These are phyloP conservation scores for Cyberlindnera maclurae DNA, from an alignment of 805 yeast genomes.

Conservation along the genomic window DNA sequence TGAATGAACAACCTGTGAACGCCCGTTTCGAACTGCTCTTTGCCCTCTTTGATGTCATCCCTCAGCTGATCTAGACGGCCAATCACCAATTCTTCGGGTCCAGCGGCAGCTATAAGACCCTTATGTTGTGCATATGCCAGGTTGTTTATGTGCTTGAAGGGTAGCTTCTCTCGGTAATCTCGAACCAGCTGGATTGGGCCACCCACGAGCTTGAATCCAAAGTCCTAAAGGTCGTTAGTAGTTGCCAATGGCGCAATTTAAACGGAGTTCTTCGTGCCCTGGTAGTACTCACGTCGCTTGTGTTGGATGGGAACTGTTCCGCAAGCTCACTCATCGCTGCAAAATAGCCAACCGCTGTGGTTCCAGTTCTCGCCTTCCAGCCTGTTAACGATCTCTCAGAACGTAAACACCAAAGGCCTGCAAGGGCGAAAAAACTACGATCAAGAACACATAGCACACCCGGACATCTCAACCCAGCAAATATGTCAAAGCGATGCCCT, in stretches of 20 bases:
- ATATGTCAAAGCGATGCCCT: no score
- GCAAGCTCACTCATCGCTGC: conserved; percentile 13
- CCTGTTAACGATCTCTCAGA: not conserved
- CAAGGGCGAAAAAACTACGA: not conserved
- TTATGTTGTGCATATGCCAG: conserved; percentile 30
- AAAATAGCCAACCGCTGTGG: not conserved
- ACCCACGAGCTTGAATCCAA: conserved; percentile 37
- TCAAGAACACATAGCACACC: not conserved
- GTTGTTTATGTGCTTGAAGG: conserved; percentile 29
- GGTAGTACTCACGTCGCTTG: conserved; percentile 17
- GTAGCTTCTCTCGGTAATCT: conserved; percentile 28
- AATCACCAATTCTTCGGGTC: conserved; percentile 27
- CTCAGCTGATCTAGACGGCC: conserved; percentile 30
- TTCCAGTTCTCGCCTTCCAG: not conserved
- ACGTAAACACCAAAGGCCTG: conserved; percentile 3
- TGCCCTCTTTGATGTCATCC: conserved; percentile 20
- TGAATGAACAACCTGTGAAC: conserved; percentile 14
- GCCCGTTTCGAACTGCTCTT: conserved; percentile 15
- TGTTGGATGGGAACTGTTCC: conserved; percentile 13
- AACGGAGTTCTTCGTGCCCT: not conserved
- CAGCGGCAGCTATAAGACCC: conserved; percentile 33
- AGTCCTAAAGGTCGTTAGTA: conserved; percentile 25
- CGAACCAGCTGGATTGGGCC: conserved; percentile 27
- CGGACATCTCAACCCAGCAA: not conserved
- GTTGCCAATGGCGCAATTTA: not conserved